These are phyloP conservation scores for Monilinia laxa DNA, from an alignment of 2,329 filamentous ascomycete species.

Conservation along the genomic window DNA sequence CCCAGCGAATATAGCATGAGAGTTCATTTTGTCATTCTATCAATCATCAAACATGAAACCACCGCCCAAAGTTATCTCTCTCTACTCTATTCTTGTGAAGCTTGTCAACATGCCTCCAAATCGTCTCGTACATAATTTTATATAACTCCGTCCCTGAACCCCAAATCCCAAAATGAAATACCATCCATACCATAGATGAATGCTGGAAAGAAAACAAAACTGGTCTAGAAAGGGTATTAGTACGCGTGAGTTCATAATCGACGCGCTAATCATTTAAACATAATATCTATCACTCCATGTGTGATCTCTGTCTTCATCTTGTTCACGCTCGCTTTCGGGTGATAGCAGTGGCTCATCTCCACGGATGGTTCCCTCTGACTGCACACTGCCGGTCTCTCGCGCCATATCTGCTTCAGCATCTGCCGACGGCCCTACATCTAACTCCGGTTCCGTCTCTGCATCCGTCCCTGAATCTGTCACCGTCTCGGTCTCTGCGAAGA, in stretches of 20 bases:
- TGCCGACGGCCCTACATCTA: no score
- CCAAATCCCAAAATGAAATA: not conserved
- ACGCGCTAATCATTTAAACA: conserved; percentile 19
- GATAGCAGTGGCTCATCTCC: conserved; percentile 12
- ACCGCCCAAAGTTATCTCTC: not conserved
- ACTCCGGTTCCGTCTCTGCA: not conserved
- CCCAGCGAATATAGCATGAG: conserved; percentile 7
- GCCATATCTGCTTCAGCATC: not conserved
- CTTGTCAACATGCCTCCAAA: conserved; percentile 12
- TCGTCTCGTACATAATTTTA: conserved; percentile 21
- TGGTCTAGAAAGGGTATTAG: conserved; percentile 26
- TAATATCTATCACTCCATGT: conserved; percentile 16
- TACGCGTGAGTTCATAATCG: not conserved
- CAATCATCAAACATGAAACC: conserved; percentile 19
- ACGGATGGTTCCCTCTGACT: conserved; percentile 18
- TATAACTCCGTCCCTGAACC: conserved; percentile 21
- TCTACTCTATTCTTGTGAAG: conserved; percentile 4
- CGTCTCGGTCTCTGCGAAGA: not conserved
- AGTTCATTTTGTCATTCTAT: conserved; percentile 21
- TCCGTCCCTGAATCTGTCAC: not conserved
- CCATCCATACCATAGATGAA: not conserved
- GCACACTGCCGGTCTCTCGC: conserved; percentile 11
- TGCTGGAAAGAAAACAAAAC: conserved; percentile 14
- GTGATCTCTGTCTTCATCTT: conserved; percentile 2
- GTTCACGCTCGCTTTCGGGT: conserved; percentile 2